Conservation (phyloP, 1,139 yeast genomes). For the Suhomyces bribrorum region DNA sequence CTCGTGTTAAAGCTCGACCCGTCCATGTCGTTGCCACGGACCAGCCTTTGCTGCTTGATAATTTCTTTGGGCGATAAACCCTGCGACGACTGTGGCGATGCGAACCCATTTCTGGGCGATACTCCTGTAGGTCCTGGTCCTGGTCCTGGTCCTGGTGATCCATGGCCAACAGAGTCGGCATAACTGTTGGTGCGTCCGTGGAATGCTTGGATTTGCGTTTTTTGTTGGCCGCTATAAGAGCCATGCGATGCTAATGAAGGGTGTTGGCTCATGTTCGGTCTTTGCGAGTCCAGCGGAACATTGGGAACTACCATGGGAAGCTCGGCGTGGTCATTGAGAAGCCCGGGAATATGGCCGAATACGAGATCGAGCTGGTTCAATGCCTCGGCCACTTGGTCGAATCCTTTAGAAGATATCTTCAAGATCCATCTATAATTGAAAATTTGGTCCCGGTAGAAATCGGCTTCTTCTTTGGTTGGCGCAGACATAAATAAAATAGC, state of each 20-base stretch:
- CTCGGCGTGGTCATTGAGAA: conserved; percentile 49
- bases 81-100: conserved; percentile 36
- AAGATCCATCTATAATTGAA: conserved; percentile 75
- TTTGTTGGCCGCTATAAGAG: not conserved
- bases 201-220: conserved; percentile 3
- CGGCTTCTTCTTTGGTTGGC: conserved; percentile 59
- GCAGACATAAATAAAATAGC: conserved; percentile 71
- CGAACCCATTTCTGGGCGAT: conserved; percentile 19
- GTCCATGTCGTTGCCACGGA: conserved; percentile 2
- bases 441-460: conserved; percentile 63
- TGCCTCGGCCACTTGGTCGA: conserved; percentile 73
- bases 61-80: conserved; percentile 37
- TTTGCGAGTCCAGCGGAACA: conserved; percentile 23
- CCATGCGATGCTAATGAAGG: not conserved
- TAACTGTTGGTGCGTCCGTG: conserved; percentile 12
- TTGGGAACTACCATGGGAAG: conserved; percentile 42
- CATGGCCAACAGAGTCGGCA: conserved; percentile 20
- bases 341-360: conserved; percentile 65
- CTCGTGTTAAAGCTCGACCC: conserved; percentile 1
- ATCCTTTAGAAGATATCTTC: conserved; percentile 70
- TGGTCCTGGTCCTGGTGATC: conserved; percentile 25
- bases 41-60: conserved; percentile 22
- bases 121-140: conserved; percentile 2
- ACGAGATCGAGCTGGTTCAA: conserved; percentile 65
- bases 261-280: not conserved